These are phyloP conservation scores for Salix koriyanagi DNA, from an alignment of 345 rosid genomes.

Conservation along the genomic window DNA sequence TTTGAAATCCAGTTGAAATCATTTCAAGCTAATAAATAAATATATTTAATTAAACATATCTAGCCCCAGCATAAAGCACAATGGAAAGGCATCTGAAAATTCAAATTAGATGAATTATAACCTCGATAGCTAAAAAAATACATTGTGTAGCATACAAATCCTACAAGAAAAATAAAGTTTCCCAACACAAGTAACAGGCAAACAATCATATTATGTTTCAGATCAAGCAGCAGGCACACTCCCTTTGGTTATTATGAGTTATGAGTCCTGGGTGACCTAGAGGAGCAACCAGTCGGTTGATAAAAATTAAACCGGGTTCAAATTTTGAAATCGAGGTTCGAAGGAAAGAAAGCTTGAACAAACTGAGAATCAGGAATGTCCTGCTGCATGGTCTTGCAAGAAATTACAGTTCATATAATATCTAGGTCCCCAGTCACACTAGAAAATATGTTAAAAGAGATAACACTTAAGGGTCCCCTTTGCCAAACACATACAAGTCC, in stretches of 20 bases:
- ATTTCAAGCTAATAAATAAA: slow-evolving; percentile 11
- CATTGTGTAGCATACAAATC: slow-evolving; percentile 19
- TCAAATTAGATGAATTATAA: slow-evolving; percentile 53
- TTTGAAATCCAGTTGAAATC: slow-evolving; percentile 9
- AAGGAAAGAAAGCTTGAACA: background rate
- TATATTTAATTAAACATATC: slow-evolving; percentile 23
- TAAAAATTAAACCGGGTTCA: background rate
- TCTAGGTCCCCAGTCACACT: slow-evolving; percentile 44
- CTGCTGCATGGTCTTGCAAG: background rate
- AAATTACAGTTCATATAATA: background rate
- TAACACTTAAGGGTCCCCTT: slow-evolving; percentile 43
- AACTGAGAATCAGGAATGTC: background rate
- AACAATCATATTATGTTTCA: background rate
- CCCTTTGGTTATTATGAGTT: background rate
- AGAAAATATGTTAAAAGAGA: slow-evolving; percentile 30
- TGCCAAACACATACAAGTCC: slow-evolving; percentile 94
- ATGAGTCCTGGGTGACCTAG: background rate
- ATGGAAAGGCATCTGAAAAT: slow-evolving; percentile 54
- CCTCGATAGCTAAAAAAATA: slow-evolving; percentile 11
- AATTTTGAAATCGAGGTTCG: background rate
- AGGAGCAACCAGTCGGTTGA: background rate
- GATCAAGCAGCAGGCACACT: background rate
- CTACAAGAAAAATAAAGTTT: background rate
- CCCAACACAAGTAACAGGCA: slow-evolving; percentile 17
- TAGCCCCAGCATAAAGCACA: slow-evolving; percentile 44